A percentile compares a stretch with the other conserved stretches of the same genome.
phyloP scores from a whole-genome alignment of 2,329 filamentous ascomycete genomes.

The Venturia asperata region DNA sequence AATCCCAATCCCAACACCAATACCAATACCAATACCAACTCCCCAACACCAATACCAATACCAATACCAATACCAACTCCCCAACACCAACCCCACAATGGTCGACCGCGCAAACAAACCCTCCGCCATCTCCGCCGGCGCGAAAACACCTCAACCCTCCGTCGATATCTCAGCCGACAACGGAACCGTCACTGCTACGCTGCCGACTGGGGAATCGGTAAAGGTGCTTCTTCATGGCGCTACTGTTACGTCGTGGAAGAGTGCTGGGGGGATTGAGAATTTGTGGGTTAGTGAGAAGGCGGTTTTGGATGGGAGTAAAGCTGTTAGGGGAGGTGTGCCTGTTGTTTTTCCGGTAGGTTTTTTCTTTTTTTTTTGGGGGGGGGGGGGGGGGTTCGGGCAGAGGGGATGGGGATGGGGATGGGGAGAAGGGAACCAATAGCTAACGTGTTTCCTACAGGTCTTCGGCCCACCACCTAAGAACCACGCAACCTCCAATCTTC shows the following conservation, averaged over 20 bases:
- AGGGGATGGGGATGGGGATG: too few relatives aligned
- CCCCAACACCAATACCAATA: too few relatives aligned
- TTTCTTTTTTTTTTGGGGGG: too few relatives aligned
- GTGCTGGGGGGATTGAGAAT: constrained; percentile 64
- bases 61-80: too few relatives aligned
- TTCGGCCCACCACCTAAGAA: constrained; percentile 78
- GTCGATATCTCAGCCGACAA: constrained; percentile 68
- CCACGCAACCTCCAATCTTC: constrained; percentile 68
- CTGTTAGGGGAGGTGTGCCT: constrained; percentile 85
- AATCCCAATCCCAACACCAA: too few relatives aligned
- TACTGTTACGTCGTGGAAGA: constrained; percentile 90
- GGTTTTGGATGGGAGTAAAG: constrained; percentile 76
- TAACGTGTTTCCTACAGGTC: constrained; percentile 30
- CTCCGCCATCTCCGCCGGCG: constrained; percentile 64
- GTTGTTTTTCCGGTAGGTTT: constrained; percentile 78
- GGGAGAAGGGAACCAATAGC: background rate
- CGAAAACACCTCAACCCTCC: constrained; percentile 60
- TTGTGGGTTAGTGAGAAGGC: constrained; percentile 78
- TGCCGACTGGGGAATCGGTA: constrained; percentile 81
- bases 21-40: too few relatives aligned
- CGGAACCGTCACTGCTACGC: constrained; percentile 65
- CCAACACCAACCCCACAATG: constrained; percentile 41
- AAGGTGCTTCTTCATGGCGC: constrained; percentile 85
- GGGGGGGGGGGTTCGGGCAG: too few relatives aligned
- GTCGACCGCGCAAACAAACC: constrained; percentile 85